Evolutionary conservation across 1,139 yeast genomes (phyloP), one percentile per base, ranked within the genome.

Genomic region (Candida neerlandica): DNA sequence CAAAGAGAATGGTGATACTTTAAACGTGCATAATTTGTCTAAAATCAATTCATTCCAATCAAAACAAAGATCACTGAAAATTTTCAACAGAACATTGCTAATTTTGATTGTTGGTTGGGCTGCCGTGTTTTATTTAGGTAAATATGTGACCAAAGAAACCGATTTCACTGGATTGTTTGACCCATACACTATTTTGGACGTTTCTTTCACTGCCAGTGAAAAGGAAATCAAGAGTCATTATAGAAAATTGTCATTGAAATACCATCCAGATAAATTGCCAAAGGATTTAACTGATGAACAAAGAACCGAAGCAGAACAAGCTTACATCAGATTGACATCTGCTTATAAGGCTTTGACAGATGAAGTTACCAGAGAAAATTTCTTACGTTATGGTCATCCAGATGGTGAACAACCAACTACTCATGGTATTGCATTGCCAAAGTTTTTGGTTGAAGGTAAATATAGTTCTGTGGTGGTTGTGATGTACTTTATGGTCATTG

Each of bases 371-470:
- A 85, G 85, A 60, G 89, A 88, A 57, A 95, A 95, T 66, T 92
- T 81, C 65, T 73, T 86, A 62, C 85, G 82, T 61, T 94, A 86
- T 63, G 99, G 99, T 43, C 96, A 95, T 65, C 99, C 99, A 5
- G 99, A 95, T 70, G 99, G 99, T 38, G 97, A 96, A 45, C 97
- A 90, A 67, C 89, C 89, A 43, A 78, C 88, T n/a, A 75, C 86
- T n/a, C 97, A 90, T 65, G 99, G 99, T 51, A 91, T 95, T 67
- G 99, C 98, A 0, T 73, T 95, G 58, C 99, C 99, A 38, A 86
- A 87, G 65, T 90, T 90, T 69, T 77, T 95, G 58, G 90, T 95
- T 40, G 97, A 90, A 58, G 94, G 96, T 32, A 78, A 83, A 52
- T 86, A 87, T 40, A 86, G 96, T 5, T 82, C 86, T 2, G 61